Evolutionary conservation across 306 rosid species (phyloP).

Genomic region (Biancaea sappan): DNA sequence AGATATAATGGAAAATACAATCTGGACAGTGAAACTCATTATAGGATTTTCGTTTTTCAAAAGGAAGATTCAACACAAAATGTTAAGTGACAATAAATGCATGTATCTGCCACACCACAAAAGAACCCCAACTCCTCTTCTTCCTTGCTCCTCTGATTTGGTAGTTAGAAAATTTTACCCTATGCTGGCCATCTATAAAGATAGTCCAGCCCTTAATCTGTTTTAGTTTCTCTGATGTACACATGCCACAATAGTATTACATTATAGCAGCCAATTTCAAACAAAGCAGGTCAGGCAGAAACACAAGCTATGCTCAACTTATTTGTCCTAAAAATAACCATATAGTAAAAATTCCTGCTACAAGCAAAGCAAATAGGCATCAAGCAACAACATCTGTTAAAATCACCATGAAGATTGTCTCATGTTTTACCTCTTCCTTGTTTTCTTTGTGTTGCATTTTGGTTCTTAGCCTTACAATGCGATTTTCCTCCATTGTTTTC

Average conservation of each 20-base stretch:
- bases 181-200: no score
- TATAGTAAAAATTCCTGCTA: not conserved
- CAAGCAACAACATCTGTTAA: not conserved
- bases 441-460: conserved; percentile 55
- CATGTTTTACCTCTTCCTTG: conserved; percentile 64
- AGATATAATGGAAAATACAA: not conserved
- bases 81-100: not conserved
- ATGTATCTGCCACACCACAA: not conserved
- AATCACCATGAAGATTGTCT: not conserved
- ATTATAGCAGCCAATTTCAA: not conserved
- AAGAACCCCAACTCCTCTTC: not conserved
- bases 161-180: not conserved
- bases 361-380: conserved; percentile 4
- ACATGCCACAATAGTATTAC: no score
- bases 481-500: conserved; percentile 51
- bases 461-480: conserved; percentile 54
- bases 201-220: no score
- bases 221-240: no score
- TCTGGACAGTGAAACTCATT: not conserved
- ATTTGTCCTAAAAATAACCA: not conserved
- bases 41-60: not conserved
- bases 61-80: not conserved
- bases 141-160: not conserved
- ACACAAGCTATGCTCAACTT: not conserved
- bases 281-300: not conserved